These are phyloP conservation scores for Trifolium repens DNA, from an alignment of 306 rosid species.

Conservation along the genomic window DNA sequence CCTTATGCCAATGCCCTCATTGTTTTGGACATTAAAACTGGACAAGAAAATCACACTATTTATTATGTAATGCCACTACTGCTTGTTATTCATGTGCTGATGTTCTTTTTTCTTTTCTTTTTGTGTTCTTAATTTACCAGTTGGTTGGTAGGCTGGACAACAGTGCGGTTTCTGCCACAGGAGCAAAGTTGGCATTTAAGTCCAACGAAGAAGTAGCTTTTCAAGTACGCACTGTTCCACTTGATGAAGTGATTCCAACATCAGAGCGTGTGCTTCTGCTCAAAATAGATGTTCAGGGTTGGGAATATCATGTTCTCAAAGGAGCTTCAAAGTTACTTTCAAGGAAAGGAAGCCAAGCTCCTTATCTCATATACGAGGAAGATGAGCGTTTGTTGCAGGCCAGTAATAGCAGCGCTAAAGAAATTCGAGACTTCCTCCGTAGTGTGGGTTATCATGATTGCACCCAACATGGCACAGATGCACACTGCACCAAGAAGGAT, in stretches of 20 bases:
- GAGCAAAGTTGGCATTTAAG: conserved; percentile 94
- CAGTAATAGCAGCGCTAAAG: conserved; percentile 82
- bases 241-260: conserved; percentile 76
- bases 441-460: conserved; percentile 82
- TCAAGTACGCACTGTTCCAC: conserved; percentile 81
- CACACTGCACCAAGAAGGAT: conserved; percentile 83
- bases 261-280: conserved; percentile 74
- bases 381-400: conserved; percentile 86
- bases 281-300: conserved; percentile 96
- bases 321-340: conserved; percentile 81
- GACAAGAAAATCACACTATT: not conserved
- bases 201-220: conserved; percentile 88
- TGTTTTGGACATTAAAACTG: not conserved
- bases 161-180: conserved; percentile 93
- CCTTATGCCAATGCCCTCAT: not conserved
- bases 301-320: conserved; percentile 97
- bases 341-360: conserved; percentile 83
- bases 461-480: conserved; percentile 89
- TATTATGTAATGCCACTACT: conserved; percentile 17
- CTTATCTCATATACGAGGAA: conserved; percentile 95
- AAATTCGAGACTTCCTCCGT: conserved; percentile 73
- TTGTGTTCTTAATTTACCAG: conserved; percentile 52
- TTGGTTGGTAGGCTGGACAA: conserved; percentile 96
- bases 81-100: conserved; percentile 37
- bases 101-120: conserved; percentile 6